Evolutionary conservation across 306 rosid species (phyloP), one percentile per base, ranked within the genome.

Genomic region (Vigna unguiculata): DNA sequence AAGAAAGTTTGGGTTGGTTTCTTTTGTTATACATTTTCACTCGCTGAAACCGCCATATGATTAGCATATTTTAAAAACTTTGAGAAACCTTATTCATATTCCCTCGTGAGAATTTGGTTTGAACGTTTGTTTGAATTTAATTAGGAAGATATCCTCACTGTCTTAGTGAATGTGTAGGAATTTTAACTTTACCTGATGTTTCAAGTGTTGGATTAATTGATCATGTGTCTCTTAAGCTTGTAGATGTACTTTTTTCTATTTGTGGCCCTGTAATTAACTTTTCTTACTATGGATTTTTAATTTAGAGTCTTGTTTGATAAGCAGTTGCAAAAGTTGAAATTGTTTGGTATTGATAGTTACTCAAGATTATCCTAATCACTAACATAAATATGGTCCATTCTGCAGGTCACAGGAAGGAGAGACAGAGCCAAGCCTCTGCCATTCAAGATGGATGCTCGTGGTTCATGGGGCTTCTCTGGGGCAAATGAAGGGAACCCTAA

Each of bases 371-470:
- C 54, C 51, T 21, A 22, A 30, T 86, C 20, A 28, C 69, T 78
- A 13, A 77, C 21, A 20, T 78, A 57, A 19, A 82, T 52, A 74
- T 70, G 62, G 71, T 80, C 58, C 69, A 22, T 61, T 71, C 52
- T 61, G 51, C 90, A 95, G 98, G 98, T 95, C 77, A 92, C 98
- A 61, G 98, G 98, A 80, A 88, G 98, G 83, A 88, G 98, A 82
- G 98, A 95, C 47, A 89, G 96, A 84, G 98, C 98, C 17, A 95
- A 95, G 82, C 91, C 98, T 54, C 81, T 92, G 81, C 90, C 97
- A 54, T 95, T 95, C 86, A 95, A 88, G 85, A 65, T 92, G 86
- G 98, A 90, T 67, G 61, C 76, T 19, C 80, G 83, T 43, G 93
- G 98, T 53, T 81, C 87, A 3, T 90, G 97, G 97, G 98, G 98